These are phyloP conservation scores for Sporobolomyces roseus DNA, from an alignment of 768 basidiomycete species.

Conservation along the genomic window DNA sequence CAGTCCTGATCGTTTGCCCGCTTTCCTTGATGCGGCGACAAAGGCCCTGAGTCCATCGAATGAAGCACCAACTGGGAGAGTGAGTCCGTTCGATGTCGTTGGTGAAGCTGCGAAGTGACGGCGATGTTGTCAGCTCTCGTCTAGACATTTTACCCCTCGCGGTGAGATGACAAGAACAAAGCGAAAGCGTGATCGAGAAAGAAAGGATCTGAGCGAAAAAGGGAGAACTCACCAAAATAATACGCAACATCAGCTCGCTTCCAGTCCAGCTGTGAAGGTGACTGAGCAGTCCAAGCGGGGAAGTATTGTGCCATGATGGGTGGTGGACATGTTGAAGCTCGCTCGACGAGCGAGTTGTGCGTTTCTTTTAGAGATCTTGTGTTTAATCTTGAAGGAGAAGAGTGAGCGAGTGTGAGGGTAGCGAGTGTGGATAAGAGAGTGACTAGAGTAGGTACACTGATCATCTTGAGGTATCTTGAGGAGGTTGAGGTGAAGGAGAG, in stretches of 20 bases:
- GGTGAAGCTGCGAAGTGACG: not conserved
- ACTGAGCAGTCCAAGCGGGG: constrained; percentile 18
- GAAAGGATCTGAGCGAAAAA: no score
- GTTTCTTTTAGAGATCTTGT: no score
- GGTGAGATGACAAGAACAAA: not conserved
- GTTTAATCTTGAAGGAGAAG: not conserved
- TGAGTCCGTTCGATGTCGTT: constrained; percentile 10
- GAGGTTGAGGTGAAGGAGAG: not conserved
- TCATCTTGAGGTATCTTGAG: not conserved
- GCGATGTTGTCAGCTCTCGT: not conserved
- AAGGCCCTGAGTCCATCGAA: constrained; percentile 11
- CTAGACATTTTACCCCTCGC: not conserved
- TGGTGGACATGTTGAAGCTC: constrained; percentile 2
- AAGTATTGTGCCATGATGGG: constrained; percentile 17
- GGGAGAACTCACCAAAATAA: constrained; percentile 27
- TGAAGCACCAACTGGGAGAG: not conserved
- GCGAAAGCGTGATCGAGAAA: not conserved
- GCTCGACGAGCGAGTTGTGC: not conserved
- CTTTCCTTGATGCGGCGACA: not conserved
- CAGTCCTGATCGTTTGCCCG: constrained; percentile 13
- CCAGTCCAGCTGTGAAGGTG: constrained; percentile 12
- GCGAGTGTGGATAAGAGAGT: constrained; percentile 1
- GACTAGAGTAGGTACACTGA: not conserved
- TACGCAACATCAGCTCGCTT: constrained; percentile 10
- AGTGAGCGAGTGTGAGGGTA: not conserved